phyloP scores from a whole-genome alignment of 129 eudicot genomes.

The Sambucus nigra region DNA sequence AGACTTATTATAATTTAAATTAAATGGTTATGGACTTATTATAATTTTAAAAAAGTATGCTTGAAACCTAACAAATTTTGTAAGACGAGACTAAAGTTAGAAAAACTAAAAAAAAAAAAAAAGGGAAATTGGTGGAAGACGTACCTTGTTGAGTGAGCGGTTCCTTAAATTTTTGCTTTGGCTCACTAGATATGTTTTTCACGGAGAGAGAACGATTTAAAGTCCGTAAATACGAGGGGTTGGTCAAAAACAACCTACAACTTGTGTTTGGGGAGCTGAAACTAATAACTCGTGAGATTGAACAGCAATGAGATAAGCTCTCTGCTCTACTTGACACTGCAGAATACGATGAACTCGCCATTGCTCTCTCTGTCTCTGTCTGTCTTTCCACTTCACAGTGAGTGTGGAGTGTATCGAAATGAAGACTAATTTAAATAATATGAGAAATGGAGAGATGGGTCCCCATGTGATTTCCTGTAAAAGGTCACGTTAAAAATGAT shows the following conservation, averaged over 20 bases:
- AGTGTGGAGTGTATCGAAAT: not conserved
- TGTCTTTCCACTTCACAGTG: not conserved
- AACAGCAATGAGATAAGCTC: slow-evolving; percentile 22
- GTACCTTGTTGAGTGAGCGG: slow-evolving; percentile 41
- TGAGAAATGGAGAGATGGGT: slow-evolving; percentile 3
- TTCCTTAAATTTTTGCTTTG: slow-evolving; percentile 31
- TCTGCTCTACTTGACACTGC: slow-evolving; percentile 19
- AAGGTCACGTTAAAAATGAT: slow-evolving; percentile 8
- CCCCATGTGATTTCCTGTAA: not conserved
- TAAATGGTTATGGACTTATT: too few relatives aligned
- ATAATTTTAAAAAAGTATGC: too few relatives aligned
- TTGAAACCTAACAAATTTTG: too few relatives aligned
- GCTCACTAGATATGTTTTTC: slow-evolving; percentile 34
- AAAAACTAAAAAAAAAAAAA: not conserved
- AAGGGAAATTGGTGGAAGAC: slow-evolving; percentile 1
- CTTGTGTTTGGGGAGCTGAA: slow-evolving; percentile 13
- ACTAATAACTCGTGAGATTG: slow-evolving; percentile 23
- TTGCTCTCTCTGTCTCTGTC: slow-evolving; percentile 5
- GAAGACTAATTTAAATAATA: not conserved
- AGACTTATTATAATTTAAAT: too few relatives aligned
- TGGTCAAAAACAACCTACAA: slow-evolving; percentile 20
- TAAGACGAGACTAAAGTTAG: too few relatives aligned
- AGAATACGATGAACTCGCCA: slow-evolving; percentile 33
- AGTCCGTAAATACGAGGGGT: slow-evolving; percentile 5
- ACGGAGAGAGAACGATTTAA: slow-evolving; percentile 16